Percentiles rank a stretch among this genome's conserved stretches.
Evolutionary conservation across 306 rosid genomes (phyloP).

Genomic region (Hippophae gyantsensis): DNA sequence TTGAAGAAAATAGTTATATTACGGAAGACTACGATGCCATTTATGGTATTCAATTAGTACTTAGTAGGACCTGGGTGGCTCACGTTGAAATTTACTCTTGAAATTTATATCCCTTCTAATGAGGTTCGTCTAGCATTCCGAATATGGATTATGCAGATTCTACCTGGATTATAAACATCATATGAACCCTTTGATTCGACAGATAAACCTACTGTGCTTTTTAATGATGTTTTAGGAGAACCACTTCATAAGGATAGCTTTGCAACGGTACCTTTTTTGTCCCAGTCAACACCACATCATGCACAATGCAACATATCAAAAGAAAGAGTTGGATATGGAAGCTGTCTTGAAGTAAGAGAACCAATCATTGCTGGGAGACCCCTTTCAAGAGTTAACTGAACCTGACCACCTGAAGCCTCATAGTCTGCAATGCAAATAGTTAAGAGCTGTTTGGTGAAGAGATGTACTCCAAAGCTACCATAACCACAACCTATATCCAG

Average conservation of each 20-base stretch:
- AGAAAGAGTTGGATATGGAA: constrained; percentile 94
- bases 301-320: constrained; percentile 98
- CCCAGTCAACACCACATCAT: constrained; percentile 93
- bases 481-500: constrained; percentile 96
- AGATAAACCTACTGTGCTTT: neutral
- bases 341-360: constrained; percentile 68
- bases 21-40: too few relatives aligned
- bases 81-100: too few relatives aligned
- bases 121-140: too few relatives aligned
- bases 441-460: constrained; percentile 75
- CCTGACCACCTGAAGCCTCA: constrained; percentile 98
- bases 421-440: constrained; percentile 93
- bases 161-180: too few relatives aligned
- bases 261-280: constrained; percentile 53
- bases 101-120: too few relatives aligned
- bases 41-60: too few relatives aligned
- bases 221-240: neutral
- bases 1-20: too few relatives aligned
- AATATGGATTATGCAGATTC: too few relatives aligned
- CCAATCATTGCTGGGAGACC: constrained; percentile 99
- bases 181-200: too few relatives aligned
- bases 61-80: too few relatives aligned
- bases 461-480: constrained; percentile 98
- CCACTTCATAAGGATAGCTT: neutral
- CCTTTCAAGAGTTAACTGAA: constrained; percentile 95